These are phyloP conservation scores for Diaporthe capsici DNA, from an alignment of 2,329 filamentous ascomycete genomes.

Conservation along the genomic window DNA sequence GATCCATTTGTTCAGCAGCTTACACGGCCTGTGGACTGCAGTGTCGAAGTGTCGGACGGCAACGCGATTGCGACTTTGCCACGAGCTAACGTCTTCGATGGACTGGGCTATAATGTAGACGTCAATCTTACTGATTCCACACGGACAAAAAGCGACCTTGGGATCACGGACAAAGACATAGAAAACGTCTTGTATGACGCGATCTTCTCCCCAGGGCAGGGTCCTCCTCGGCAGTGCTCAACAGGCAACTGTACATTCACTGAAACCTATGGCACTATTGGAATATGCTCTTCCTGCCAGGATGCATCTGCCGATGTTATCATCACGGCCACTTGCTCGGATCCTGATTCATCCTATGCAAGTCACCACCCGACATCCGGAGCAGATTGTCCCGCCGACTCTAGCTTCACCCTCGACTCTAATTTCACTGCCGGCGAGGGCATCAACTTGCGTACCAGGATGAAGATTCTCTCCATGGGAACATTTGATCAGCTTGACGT, in stretches of 20 bases:
- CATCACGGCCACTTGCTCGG: neutral
- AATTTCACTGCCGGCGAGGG: rapidly evolving
- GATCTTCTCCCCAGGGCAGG: neutral
- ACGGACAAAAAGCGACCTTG: too few relatives aligned
- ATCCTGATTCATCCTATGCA: neutral
- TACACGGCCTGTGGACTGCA: neutral
- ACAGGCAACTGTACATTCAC: neutral
- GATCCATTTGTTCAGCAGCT: neutral
- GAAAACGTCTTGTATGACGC: neutral
- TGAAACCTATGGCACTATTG: neutral
- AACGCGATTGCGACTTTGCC: neutral
- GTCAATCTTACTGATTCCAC: too few relatives aligned
- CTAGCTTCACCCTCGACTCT: neutral
- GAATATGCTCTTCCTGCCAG: neutral
- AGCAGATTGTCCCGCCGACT: neutral
- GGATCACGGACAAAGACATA: too few relatives aligned
- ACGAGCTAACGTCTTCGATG: neutral
- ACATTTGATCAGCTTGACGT: too few relatives aligned
- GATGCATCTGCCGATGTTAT: neutral
- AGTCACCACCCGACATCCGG: neutral
- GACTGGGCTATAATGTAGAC: too few relatives aligned
- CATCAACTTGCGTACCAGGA: too few relatives aligned
- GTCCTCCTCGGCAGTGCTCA: neutral
- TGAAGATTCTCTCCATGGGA: too few relatives aligned
- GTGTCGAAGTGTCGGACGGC: neutral